Percentiles rank a stretch among this genome's conserved stretches.
Conservation (phyloP, 345 rosid species). For the Rubroshorea leprosula region DNA sequence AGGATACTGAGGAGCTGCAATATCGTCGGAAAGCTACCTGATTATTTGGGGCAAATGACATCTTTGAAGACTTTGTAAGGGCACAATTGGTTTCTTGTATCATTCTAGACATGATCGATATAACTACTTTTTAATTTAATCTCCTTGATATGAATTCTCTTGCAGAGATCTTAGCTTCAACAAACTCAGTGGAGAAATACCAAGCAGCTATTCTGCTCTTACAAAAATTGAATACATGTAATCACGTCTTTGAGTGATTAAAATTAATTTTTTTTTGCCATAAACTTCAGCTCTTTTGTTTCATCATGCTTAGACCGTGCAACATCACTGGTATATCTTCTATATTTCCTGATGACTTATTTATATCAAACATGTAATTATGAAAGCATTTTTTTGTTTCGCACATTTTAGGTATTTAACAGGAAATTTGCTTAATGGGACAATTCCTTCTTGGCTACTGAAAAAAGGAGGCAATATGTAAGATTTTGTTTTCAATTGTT, state of each 20-base stretch:
- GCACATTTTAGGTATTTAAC: constrained; percentile 24
- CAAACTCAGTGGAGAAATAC: constrained; percentile 33
- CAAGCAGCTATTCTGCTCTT: constrained; percentile 9
- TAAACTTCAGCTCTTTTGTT: too few species aligned
- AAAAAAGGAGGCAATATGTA: constrained; percentile 6
- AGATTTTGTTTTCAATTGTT: constrained; percentile 3
- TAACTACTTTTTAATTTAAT: not conserved
- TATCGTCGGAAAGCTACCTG: constrained; percentile 23
- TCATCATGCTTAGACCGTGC: not conserved
- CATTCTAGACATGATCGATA: too few species aligned
- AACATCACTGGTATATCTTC: too few species aligned
- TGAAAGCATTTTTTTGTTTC: not conserved
- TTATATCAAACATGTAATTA: not conserved
- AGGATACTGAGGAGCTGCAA: not conserved
- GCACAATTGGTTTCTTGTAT: not conserved
- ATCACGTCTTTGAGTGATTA: not conserved
- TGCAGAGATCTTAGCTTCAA: constrained; percentile 49
- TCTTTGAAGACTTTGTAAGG: constrained; percentile 38
- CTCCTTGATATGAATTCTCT: not conserved
- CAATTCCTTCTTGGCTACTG: constrained; percentile 25
- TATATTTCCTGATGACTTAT: too few species aligned
- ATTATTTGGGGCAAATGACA: constrained; percentile 26
- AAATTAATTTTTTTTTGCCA: not conserved
- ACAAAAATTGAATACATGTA: constrained; percentile 9
- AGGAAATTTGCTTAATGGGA: constrained; percentile 28